Conservation (phyloP, 2,329 filamentous ascomycete species). For the Penicillium hesseltinei region DNA sequence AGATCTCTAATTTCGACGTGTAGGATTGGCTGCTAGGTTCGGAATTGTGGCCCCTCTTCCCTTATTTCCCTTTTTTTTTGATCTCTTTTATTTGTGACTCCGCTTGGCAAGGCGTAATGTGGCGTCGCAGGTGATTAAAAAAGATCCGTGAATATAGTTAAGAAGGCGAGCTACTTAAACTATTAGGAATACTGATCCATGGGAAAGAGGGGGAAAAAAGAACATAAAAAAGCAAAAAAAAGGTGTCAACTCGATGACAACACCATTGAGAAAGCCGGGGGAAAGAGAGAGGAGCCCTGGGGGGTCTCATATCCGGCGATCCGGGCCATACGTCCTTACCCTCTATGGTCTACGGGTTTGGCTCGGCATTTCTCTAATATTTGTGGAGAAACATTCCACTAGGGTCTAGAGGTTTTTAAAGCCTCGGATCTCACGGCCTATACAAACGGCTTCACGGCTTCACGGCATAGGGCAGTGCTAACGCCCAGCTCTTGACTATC, state of each 20-base stretch:
- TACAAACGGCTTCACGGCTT: not conserved
- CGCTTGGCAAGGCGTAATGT: conserved; percentile 12
- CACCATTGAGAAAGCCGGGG: conserved; percentile 17
- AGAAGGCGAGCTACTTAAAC: not conserved
- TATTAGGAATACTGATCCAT: not conserved
- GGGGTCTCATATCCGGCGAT: conserved; percentile 21
- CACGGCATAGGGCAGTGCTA: not conserved
- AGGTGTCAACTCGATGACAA: conserved; percentile 24
- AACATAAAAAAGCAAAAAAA: not conserved
- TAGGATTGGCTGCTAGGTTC: conserved; percentile 16
- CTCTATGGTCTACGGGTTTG: not conserved
- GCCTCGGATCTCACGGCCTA: not conserved
- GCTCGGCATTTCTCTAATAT: conserved; percentile 3
- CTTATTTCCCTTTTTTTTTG: not conserved
- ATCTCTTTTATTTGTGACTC: conserved; percentile 3
- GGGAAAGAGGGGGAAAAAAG: not conserved
- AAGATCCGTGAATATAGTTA: not conserved
- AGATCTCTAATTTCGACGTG: conserved; percentile 16
- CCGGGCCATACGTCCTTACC: conserved; percentile 9
- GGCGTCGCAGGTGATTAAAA: conserved; percentile 5
- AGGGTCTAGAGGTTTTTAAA: not conserved
- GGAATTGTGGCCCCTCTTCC: conserved; percentile 10
- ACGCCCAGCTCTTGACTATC: not conserved
- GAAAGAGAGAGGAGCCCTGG: not conserved
- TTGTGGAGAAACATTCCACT: conserved; percentile 1